Base-by-base conservation (phyloP, 176 grass and related monocot species). In the Zea luxurians region DNA sequence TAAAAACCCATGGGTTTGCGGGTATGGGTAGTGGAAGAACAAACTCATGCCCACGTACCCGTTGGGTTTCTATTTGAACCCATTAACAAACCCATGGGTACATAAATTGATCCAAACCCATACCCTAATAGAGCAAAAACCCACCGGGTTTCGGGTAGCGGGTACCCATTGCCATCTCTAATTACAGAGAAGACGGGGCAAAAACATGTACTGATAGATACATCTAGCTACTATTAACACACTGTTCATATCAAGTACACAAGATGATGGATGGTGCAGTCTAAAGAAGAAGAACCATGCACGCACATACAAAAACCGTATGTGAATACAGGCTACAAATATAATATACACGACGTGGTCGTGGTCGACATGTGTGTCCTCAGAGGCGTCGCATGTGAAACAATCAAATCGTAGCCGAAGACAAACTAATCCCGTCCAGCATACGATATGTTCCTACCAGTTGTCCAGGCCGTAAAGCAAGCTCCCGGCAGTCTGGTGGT, bases 401-500 rank as follows among this genome's bases (percentile, higher is more conserved):
- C 4, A 59, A 21, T 21, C 55, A 20, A 20, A 59, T 21, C 55
- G 55, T 6, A 55, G 6, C 7, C 3, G 35, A 18, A 18, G 0
- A 48, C 2, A 21, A 27, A 48, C 27, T 10, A 43, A 4, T 27
- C 6, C 64, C 13, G 16, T 2, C 4, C 43, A 34, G 57, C 57
- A 27, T 60, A 20, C 57, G 18, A 20, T 15, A 43, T 47, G 12
- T 20, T 61, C 17, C 82, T 85, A 89, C 61, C 83, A 89, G 82
- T 75, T 84, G 17, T 77, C 82, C 50, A 66, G 86, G 40, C 82
- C 65, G 71, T 80, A 81, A 6, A 84, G 55, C 55, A 71, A 63
- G 71, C 17, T 75, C 63, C 66, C 42, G 69, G 68, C 48, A 34
- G 66, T 49, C 41, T 81, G 70, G 2, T 88, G 70, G 2, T 88